phyloP scores from a whole-genome alignment of 805 yeast genomes.

The Lipomyces orientalis region DNA sequence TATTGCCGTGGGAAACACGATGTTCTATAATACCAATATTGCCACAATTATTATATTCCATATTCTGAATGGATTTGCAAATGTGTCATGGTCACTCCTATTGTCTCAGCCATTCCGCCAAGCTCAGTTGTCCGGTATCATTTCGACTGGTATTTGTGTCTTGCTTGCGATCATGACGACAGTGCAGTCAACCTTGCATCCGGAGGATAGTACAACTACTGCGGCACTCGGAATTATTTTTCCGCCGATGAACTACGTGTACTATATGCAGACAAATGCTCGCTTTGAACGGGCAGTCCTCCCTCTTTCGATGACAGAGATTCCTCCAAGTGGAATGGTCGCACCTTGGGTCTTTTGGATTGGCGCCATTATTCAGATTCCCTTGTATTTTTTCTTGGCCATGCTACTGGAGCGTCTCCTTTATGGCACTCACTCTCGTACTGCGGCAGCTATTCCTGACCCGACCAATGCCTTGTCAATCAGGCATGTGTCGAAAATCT shows the following conservation, averaged over 20 bases:
- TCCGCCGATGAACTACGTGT: constrained; percentile 48
- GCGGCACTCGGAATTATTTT: constrained; percentile 44
- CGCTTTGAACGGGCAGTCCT: constrained; percentile 41
- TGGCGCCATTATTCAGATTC: constrained; percentile 45
- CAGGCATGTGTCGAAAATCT: constrained; percentile 39
- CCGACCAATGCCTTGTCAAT: constrained; percentile 40
- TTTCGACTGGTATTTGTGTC: constrained; percentile 44
- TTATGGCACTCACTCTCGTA: constrained; percentile 40
- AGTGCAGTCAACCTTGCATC: constrained; percentile 41
- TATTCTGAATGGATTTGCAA: constrained; percentile 43
- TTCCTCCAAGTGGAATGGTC: constrained; percentile 42
- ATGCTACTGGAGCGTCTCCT: constrained; percentile 39
- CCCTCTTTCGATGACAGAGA: constrained; percentile 39
- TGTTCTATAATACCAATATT: constrained; percentile 40
- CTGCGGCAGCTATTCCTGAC: constrained; percentile 23
- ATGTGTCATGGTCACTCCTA: constrained; percentile 45
- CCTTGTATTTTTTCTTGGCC: constrained; percentile 41
- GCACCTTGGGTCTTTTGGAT: constrained; percentile 41
- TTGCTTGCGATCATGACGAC: constrained; percentile 45
- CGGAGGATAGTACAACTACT: constrained; percentile 40
- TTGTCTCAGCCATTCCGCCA: constrained; percentile 43
- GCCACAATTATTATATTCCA: constrained; percentile 44
- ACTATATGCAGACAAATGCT: constrained; percentile 44
- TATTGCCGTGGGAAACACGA: constrained; percentile 37
- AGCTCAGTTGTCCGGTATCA: constrained; percentile 46